Evolutionary conservation across 1,284 basidiomycete genomes (phyloP).

Genomic region (Boletus nobilissimus): DNA sequence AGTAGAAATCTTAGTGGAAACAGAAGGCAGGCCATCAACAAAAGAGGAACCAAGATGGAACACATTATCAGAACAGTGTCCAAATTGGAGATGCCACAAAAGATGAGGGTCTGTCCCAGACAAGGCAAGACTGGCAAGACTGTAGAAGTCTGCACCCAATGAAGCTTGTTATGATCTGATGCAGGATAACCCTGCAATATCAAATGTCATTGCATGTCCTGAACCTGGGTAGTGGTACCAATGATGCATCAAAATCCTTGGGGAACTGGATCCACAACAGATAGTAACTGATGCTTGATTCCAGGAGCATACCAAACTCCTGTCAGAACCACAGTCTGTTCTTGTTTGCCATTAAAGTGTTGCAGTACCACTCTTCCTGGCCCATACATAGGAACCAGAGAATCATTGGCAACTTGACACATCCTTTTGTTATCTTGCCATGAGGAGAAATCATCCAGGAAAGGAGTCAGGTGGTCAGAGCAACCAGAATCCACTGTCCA

Average conservation of each 20-base stretch:
- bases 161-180: not conserved
- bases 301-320: not conserved
- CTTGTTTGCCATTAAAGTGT: not conserved
- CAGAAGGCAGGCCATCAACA: not conserved
- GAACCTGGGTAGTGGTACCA: not conserved
- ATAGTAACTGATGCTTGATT: not conserved
- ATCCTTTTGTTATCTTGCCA: not conserved
- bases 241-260: not conserved
- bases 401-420: not conserved
- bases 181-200: not conserved
- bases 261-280: too few species aligned
- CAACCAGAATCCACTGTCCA: not conserved
- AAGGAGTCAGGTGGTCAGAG: not conserved
- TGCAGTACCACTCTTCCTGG: not conserved
- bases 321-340: not conserved
- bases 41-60: too few species aligned
- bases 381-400: not conserved
- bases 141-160: not conserved
- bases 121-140: not conserved
- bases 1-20: not conserved
- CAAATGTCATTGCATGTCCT: not conserved
- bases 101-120: too few species aligned
- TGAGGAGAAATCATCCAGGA: not conserved
- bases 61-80: not conserved
- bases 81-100: not conserved